Base-by-base conservation (phyloP, 139 green algal genomes). In the Chlorella sorokiniana region DNA sequence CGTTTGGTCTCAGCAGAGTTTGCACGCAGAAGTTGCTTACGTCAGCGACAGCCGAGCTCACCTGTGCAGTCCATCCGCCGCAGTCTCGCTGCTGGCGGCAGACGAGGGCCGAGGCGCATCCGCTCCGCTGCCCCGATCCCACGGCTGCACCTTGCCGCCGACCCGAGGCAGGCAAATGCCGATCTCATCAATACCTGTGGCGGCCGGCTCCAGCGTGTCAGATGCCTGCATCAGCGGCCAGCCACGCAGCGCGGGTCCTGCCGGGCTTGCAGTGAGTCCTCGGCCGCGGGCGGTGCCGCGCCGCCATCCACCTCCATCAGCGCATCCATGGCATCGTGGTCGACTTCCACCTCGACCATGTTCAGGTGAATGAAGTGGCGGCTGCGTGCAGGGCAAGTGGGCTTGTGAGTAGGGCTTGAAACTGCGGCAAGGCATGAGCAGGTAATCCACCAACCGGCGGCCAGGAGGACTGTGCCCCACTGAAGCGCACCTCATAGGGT, bases 351-450 rank as follows among this genome's bases (percentile, higher is more conserved):
- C 3, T 59, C 61, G 35, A 52, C 6, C 72, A 79, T 68, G 72
- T 79, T 79, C 35, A 79, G 51, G 51, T 79, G 29, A 23, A 79
- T 59, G 38, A 51, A 79, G 72, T 79, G 72, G 44, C 61, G 51
- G 72, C 72, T 79, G 72, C 52, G 67, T 56, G 40, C 41, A 35
- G 5, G 23, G 40, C 38, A 56, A 56, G 48, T 56, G 48, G 16
- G 40, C 38, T 40, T 35, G 18, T 11, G 33, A 51, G 38, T 9
- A 51, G 65, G 59, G 59, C 3, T 37, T 25, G 59, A 33, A 65
- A 9, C 23, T 33, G 59, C 59, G 33, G 23, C 52, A 10, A 9
- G 52, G 52, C 52, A 61, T 9, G 52, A 23, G 52, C 25, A 61
- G 6, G 22, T 61, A 23, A 31, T 65, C 56, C 29, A 65, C 14